A percentile compares a stretch with the other conserved stretches of the same genome.
phyloP scores from a whole-genome alignment of 495 filamentous ascomycete genomes.

The Cenococcum geophilum region DNA sequence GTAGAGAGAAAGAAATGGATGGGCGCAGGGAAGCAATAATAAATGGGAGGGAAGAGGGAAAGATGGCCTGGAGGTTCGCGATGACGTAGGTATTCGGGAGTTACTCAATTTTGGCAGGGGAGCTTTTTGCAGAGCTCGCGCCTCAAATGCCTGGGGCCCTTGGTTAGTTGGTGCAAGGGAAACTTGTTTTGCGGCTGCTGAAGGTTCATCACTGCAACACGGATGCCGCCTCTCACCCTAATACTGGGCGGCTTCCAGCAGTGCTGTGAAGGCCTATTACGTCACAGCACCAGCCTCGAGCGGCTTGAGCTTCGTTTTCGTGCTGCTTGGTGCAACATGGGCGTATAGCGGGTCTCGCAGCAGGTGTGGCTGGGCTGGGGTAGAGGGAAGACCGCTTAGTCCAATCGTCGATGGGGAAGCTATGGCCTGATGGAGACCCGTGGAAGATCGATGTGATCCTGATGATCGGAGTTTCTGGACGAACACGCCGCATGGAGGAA shows the following conservation, averaged over 20 bases:
- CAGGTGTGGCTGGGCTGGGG: conserved; percentile 24
- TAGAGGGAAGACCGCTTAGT: conserved; percentile 3
- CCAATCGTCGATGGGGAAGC: conserved; percentile 21
- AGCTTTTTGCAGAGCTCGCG: conserved; percentile 21
- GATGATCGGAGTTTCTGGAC: no score
- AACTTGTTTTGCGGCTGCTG: conserved; percentile 8
- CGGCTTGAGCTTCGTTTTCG: conserved; percentile 21
- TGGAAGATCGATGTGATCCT: background rate
- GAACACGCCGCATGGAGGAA: background rate
- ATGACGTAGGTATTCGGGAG: conserved; percentile 28
- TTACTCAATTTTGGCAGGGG: background rate
- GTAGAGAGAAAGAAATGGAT: background rate
- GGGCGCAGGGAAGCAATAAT: conserved; percentile 1
- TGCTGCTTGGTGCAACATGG: conserved; percentile 9
- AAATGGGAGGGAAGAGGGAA: conserved; percentile 8
- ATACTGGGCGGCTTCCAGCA: conserved; percentile 3
- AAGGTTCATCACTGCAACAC: background rate
- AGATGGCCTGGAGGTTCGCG: background rate
- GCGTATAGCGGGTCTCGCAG: conserved; percentile 2
- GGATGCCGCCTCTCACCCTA: background rate
- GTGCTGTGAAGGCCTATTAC: conserved; percentile 21
- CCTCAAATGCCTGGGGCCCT: conserved; percentile 16
- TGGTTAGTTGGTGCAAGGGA: background rate
- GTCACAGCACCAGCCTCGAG: conserved; percentile 27
- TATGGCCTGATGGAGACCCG: background rate